Percentiles rank a stretch among this genome's conserved stretches.
Evolutionary conservation across 495 filamentous ascomycete genomes (phyloP).

Genomic region (Elasticomyces elasticus): DNA sequence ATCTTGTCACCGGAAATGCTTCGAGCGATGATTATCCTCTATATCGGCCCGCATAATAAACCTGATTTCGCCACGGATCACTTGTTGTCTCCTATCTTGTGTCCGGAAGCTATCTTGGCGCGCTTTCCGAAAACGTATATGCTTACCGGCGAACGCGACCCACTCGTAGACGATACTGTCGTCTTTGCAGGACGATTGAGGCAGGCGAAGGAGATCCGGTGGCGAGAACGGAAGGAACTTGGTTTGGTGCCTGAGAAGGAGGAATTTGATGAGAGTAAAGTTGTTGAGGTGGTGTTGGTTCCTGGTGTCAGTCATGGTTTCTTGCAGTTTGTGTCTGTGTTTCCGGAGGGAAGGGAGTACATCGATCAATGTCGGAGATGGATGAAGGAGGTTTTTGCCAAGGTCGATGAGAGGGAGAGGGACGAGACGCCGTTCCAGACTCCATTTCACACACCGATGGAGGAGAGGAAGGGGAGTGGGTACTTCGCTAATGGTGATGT

Average conservation of each 20-base stretch:
- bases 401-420: slow-evolving; percentile 1
- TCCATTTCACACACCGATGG: neutral
- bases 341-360: slow-evolving; percentile 76
- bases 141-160: slow-evolving; percentile 89
- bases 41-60: slow-evolving; percentile 84
- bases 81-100: slow-evolving; percentile 76
- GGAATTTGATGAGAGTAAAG: slow-evolving; percentile 61
- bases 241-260: slow-evolving; percentile 37
- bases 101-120: slow-evolving; percentile 71
- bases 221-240: slow-evolving; percentile 51
- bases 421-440: neutral
- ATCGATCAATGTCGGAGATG: slow-evolving; percentile 65
- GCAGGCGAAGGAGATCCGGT: slow-evolving; percentile 65
- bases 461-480: slow-evolving; percentile 8
- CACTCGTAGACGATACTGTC: slow-evolving; percentile 90
- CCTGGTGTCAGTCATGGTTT: slow-evolving; percentile 90
- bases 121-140: slow-evolving; percentile 87
- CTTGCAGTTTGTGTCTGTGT: slow-evolving; percentile 75
- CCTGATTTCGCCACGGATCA: slow-evolving; percentile 91
- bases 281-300: slow-evolving; percentile 71
- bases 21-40: slow-evolving; percentile 97
- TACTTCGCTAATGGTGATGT: too few species aligned
- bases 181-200: slow-evolving; percentile 84
- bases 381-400: slow-evolving; percentile 59
- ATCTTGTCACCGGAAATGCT: slow-evolving; percentile 96